Percentiles rank a stretch among this genome's conserved stretches.
These are phyloP conservation scores for Camelina neglecta DNA, from an alignment of 345 rosid species.

Conservation along the genomic window DNA sequence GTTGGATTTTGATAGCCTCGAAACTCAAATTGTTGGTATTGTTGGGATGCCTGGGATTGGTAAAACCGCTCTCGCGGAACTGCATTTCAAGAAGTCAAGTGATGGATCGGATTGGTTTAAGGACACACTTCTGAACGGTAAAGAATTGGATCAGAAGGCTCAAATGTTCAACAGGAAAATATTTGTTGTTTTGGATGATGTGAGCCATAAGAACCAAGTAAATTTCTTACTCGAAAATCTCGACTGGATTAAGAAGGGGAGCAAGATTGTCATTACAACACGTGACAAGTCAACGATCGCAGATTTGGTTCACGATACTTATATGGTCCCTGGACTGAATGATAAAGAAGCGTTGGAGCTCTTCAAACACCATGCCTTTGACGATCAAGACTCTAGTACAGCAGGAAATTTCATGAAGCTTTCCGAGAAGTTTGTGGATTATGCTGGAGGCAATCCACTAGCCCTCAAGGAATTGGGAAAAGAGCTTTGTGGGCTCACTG, in stretches of 20 bases:
- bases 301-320: background rate
- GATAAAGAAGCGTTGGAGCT: slow-evolving; percentile 12
- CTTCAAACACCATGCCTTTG: slow-evolving; percentile 18
- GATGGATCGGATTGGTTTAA: background rate
- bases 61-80: background rate
- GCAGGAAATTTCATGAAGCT: background rate
- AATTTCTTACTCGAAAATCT: background rate
- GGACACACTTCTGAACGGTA: background rate
- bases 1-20: background rate
- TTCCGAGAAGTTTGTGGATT: background rate
- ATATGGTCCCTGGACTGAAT: slow-evolving; percentile 1
- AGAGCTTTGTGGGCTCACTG: slow-evolving; percentile 5
- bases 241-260: background rate
- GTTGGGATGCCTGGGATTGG: slow-evolving; percentile 26
- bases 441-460: slow-evolving; percentile 43
- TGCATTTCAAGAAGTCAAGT: background rate
- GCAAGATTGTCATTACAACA: slow-evolving; percentile 30
- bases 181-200: slow-evolving; percentile 10
- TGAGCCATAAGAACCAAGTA: background rate
- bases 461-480: slow-evolving; percentile 43
- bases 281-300: slow-evolving; percentile 20
- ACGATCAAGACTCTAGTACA: background rate
- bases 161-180: background rate
- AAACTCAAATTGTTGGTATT: slow-evolving; percentile 4
- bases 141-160: background rate